Percentiles rank a stretch among this genome's conserved stretches.
Evolutionary conservation across 2,329 filamentous ascomycete genomes (phyloP).

Genomic region (Alternaria alternata): DNA sequence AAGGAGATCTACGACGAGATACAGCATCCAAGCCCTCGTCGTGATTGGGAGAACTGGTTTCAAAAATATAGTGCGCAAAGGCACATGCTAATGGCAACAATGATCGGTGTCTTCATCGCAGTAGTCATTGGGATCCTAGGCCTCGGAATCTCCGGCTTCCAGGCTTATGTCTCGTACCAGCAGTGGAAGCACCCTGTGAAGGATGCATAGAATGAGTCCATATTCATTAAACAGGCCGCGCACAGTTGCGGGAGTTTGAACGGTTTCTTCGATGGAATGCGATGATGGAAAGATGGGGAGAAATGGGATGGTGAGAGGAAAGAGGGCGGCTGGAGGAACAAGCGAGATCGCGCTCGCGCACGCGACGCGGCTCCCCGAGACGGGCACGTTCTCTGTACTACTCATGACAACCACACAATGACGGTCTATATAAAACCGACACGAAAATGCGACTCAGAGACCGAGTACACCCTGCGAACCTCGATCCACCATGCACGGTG

Average conservation of each 20-base stretch:
- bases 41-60: too few species aligned
- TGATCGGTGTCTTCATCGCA: constrained; percentile 41
- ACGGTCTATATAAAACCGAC: background rate
- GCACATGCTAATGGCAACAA: constrained; percentile 45
- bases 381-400: background rate
- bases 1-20: too few species aligned
- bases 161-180: constrained; percentile 45
- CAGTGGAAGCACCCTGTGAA: constrained; percentile 43
- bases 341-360: constrained; percentile 1
- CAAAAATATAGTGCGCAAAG: too few species aligned
- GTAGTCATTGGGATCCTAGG: constrained; percentile 36
- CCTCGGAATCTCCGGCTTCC: constrained; percentile 36
- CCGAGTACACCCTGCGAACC: background rate
- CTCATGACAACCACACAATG: background rate
- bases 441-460: background rate
- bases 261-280: too few species aligned
- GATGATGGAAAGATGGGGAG: background rate
- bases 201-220: background rate
- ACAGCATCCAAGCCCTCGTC: too few species aligned
- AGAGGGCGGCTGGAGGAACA: background rate
- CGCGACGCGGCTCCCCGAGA: background rate
- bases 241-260: too few species aligned
- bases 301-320: background rate
- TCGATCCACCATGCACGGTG: background rate
- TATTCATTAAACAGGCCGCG: too few species aligned